Conservation (phyloP, 2,329 filamentous ascomycete species). For the Herpomyces periplanetae region DNA sequence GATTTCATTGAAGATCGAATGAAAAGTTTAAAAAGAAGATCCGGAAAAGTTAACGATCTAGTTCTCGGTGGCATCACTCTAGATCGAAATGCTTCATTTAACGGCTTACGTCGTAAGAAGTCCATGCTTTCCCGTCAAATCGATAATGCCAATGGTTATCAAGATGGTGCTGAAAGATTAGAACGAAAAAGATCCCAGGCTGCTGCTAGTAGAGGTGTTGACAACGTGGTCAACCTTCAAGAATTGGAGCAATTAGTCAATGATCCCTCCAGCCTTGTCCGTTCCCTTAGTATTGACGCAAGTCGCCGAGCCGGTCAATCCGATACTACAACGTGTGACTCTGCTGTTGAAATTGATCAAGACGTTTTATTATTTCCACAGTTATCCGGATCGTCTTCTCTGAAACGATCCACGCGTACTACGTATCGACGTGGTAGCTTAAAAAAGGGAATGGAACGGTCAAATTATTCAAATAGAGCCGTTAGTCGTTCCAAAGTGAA, state of each 20-base stretch:
- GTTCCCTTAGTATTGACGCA: conserved; percentile 20
- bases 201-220: conserved; percentile 15
- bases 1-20: conserved; percentile 78
- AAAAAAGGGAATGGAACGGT: conserved; percentile 30
- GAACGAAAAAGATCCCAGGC: conserved; percentile 24
- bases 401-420: conserved; percentile 63
- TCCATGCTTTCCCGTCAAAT: conserved; percentile 84
- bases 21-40: conserved; percentile 49
- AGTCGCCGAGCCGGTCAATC: conserved; percentile 7
- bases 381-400: conserved; percentile 26
- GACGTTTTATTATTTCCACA: conserved; percentile 60
- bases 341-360: conserved; percentile 11
- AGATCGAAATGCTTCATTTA: conserved; percentile 13
- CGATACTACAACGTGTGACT: conserved; percentile 8
- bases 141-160: conserved; percentile 28
- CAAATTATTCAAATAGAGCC: conserved; percentile 29
- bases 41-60: conserved; percentile 19
- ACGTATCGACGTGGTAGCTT: conserved; percentile 65
- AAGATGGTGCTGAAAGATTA: conserved; percentile 44
- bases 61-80: conserved; percentile 16
- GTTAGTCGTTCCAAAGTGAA: conserved; percentile 21
- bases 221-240: conserved; percentile 18
- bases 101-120: conserved; percentile 41
- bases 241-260: conserved; percentile 44
- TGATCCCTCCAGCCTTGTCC: conserved; percentile 29